Base-by-base conservation (phyloP, 495 filamentous ascomycete species). In the Penicillium pulvis region DNA sequence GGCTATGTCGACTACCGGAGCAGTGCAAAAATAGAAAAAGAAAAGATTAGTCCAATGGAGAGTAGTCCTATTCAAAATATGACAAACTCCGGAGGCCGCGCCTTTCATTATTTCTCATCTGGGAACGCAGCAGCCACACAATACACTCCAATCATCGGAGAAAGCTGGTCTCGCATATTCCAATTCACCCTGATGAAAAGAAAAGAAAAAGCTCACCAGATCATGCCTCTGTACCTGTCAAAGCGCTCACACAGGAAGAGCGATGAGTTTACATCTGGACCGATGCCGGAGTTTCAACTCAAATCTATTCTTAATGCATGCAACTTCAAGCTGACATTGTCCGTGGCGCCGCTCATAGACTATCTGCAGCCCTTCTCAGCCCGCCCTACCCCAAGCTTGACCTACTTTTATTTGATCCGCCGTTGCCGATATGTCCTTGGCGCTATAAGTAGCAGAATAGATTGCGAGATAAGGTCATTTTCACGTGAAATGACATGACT, bases 161-260 rank as follows among this genome's bases (percentile, higher is more conserved):
- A 42, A 23, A 31, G 48, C 50, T 39, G 23, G 64, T 69, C 57
- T 62, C 52, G 61, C 57, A 28, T 26, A 64, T 64, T 69, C 6
- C 41, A 63, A 67, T 65, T 58, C 19, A 24, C 26, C 53, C 48
- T 24, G 56, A 42, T 44, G 42, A 61, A 57, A 49, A 50, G 58
- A 61, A 56, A 28, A 54, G 33, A 36, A 36, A 36, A 14, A 14
- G 47, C 36, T 46, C 60, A 30, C 61, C 54, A 56, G 61, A 69
- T 65, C 56, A 53, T 49, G 50, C 55, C 57, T 44, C 33, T 47
- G 59, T 67, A 63, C 67, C 66, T 67, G 57, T 63, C 57, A 58
- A 52, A 51, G 28, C 44, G 43, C 62, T 70, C 62, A 68, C 62
- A 68, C 67, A 54, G 53, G 60, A 63, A 49, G 51, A 23, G 20